These are phyloP conservation scores for Sporothrix protearum DNA, from an alignment of 2,329 filamentous ascomycete species.

Conservation along the genomic window DNA sequence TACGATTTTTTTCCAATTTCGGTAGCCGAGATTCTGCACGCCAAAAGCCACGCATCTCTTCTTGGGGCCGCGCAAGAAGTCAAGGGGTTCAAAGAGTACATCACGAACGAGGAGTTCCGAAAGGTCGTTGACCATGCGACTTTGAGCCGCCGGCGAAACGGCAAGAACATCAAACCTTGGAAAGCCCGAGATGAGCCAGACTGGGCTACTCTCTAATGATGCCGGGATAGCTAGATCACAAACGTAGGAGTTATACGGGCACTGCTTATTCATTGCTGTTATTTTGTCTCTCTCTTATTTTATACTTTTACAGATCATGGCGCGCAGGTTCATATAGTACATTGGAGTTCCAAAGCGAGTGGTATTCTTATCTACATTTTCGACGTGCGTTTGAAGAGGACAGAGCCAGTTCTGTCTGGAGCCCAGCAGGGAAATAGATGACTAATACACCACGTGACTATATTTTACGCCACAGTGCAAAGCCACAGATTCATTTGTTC, in stretches of 20 bases:
- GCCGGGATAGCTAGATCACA: neutral
- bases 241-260: neutral
- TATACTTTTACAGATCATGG: neutral
- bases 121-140: constrained; percentile 51
- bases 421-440: neutral
- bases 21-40: constrained; percentile 50
- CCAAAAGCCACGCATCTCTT: constrained; percentile 48
- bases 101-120: constrained; percentile 46
- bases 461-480: neutral
- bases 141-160: constrained; percentile 53
- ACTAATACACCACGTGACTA: neutral
- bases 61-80: constrained; percentile 49
- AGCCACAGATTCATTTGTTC: neutral
- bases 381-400: neutral
- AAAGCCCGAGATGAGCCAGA: constrained; percentile 56
- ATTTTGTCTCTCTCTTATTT: too few species aligned
- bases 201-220: constrained; percentile 43
- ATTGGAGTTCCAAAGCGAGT: neutral
- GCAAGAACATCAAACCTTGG: constrained; percentile 58
- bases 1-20: neutral
- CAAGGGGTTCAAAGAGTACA: constrained; percentile 47
- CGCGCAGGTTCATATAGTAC: neutral
- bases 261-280: neutral
- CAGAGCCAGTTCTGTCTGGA: neutral
- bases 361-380: neutral